Evolutionary conservation across 2,329 filamentous ascomycete genomes (phyloP).

Genomic region (Neonectria sp.): DNA sequence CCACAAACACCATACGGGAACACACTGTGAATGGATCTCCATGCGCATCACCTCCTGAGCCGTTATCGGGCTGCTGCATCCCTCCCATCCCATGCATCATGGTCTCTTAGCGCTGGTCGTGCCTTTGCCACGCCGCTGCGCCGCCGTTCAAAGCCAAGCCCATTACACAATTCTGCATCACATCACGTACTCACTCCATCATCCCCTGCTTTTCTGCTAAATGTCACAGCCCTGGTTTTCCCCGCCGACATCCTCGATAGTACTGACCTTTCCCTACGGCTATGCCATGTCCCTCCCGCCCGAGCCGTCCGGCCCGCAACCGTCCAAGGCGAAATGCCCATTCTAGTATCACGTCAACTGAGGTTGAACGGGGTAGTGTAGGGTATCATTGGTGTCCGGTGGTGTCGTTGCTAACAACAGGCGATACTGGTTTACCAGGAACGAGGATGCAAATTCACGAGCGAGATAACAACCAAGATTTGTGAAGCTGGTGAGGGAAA

Average conservation of each 20-base stretch:
- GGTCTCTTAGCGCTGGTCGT: conserved; percentile 14
- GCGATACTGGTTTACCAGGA: background rate
- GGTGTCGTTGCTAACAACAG: background rate
- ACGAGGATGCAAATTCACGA: background rate
- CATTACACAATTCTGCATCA: conserved; percentile 27
- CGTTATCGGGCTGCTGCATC: background rate
- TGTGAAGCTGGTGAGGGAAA: background rate
- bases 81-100: conserved; percentile 5
- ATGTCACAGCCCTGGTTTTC: background rate
- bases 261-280: conserved; percentile 11
- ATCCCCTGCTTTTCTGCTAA: background rate
- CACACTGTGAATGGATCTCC: no score
- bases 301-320: conserved; percentile 32
- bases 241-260: conserved; percentile 26
- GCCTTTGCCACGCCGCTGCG: background rate
- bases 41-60: background rate
- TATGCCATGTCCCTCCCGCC: conserved; percentile 25
- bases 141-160: conserved; percentile 13
- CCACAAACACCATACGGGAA: no score
- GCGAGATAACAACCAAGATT: background rate
- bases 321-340: background rate
- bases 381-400: background rate
- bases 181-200: conserved; percentile 27
- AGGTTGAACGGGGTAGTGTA: background rate
- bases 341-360: conserved; percentile 12